Evolutionary conservation across 768 basidiomycete species (phyloP).

Genomic region (Hirschioporus abietinus): DNA sequence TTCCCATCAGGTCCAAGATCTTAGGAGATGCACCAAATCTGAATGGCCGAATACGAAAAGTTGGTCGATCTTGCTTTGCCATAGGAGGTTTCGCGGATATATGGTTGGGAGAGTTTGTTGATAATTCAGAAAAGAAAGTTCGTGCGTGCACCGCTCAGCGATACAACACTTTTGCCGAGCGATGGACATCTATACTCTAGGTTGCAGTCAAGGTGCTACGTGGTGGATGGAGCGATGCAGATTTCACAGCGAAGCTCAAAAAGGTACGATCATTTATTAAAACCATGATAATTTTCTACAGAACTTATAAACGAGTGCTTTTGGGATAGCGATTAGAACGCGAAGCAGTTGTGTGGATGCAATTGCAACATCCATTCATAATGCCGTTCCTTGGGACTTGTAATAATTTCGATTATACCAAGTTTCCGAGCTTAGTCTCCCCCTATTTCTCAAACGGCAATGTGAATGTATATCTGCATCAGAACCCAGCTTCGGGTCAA

Average conservation of each 20-base stretch:
- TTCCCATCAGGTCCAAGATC: background rate
- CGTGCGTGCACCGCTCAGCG: too few relatives aligned
- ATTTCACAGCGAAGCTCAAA: background rate
- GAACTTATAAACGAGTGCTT: background rate
- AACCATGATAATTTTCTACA: background rate
- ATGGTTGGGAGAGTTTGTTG: background rate
- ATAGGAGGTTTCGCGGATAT: constrained; percentile 5
- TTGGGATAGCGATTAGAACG: background rate
- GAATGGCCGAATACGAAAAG: background rate
- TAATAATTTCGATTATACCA: background rate
- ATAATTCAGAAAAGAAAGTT: background rate
- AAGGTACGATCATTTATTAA: background rate
- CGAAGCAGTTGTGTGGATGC: constrained; percentile 21
- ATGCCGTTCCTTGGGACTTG: constrained; percentile 20
- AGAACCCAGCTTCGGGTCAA: background rate
- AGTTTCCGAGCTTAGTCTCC: constrained; percentile 15
- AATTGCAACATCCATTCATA: constrained; percentile 15
- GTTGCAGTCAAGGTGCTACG: constrained; percentile 6
- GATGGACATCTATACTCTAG: background rate
- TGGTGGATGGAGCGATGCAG: background rate
- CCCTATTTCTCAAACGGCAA: constrained; percentile 25
- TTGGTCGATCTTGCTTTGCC: background rate
- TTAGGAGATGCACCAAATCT: background rate
- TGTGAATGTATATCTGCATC: constrained; percentile 17
- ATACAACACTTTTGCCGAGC: background rate